These are phyloP conservation scores for Diaporthe nobilis DNA, from an alignment of 2,329 filamentous ascomycete species.

Conservation along the genomic window DNA sequence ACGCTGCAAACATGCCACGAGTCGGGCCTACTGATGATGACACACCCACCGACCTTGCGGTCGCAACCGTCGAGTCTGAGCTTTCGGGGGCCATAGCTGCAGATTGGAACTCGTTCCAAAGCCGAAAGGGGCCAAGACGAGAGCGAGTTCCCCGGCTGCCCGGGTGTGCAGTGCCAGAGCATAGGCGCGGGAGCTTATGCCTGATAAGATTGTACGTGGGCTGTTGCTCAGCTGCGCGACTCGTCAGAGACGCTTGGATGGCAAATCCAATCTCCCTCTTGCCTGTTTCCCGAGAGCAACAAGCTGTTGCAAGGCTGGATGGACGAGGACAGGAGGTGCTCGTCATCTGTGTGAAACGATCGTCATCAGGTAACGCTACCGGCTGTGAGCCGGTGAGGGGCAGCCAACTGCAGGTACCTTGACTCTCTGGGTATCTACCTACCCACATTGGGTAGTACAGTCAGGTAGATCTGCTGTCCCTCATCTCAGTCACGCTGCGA, in stretches of 20 bases:
- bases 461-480: constrained; percentile 23
- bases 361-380: constrained; percentile 27
- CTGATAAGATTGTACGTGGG: constrained; percentile 16
- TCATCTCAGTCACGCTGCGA: constrained; percentile 24
- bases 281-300: not conserved
- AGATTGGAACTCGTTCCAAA: constrained; percentile 1
- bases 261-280: constrained; percentile 3
- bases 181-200: constrained; percentile 14
- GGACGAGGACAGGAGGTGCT: not conserved
- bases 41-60: constrained; percentile 7
- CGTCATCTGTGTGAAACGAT: constrained; percentile 32
- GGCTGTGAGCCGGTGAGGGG: constrained; percentile 1
- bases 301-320: not conserved
- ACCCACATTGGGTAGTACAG: not conserved
- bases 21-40: constrained; percentile 28
- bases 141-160: not conserved
- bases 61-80: constrained; percentile 24
- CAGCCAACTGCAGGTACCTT: constrained; percentile 22
- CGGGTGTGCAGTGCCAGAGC: not conserved
- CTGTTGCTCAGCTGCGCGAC: constrained; percentile 14
- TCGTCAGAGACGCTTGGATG: constrained; percentile 12
- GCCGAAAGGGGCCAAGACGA: constrained; percentile 17
- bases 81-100: constrained; percentile 18
- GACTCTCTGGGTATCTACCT: constrained; percentile 3
- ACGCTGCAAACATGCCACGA: constrained; percentile 29